These are phyloP conservation scores for Phytopythium montanum DNA, from an alignment of 352 stramenopile species.

Conservation along the genomic window DNA sequence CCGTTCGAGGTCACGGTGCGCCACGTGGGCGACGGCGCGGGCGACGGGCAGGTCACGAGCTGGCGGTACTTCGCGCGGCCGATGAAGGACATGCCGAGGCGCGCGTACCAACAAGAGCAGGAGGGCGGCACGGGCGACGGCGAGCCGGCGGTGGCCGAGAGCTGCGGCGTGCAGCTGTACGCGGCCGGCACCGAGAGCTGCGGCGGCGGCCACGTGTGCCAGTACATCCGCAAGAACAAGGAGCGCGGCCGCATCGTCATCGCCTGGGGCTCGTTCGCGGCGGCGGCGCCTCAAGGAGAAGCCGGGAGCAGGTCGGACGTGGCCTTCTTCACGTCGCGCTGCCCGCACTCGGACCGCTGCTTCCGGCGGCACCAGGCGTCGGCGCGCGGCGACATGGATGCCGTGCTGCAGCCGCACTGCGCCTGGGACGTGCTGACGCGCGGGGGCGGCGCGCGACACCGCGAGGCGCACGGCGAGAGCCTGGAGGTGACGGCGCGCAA, in stretches of 20 bases:
- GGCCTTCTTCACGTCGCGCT: conserved; percentile 1
- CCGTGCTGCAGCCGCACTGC: conserved; percentile 1
- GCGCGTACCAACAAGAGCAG: conserved; percentile 13
- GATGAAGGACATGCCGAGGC: conserved; percentile 16
- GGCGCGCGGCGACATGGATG: background rate
- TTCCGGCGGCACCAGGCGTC: background rate
- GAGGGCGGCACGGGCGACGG: conserved; percentile 10
- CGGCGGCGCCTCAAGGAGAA: background rate
- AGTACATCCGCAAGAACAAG: conserved; percentile 31
- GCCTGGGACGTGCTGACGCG: background rate
- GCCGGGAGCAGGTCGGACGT: background rate
- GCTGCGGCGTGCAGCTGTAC: conserved; percentile 27
- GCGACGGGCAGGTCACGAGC: conserved; percentile 7
- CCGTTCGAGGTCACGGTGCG: conserved; percentile 5
- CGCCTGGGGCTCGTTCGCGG: conserved; percentile 29
- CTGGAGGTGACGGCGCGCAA: conserved; percentile 9
- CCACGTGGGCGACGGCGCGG: background rate
- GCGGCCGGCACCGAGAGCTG: conserved; percentile 16
- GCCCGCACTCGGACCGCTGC: conserved; percentile 3
- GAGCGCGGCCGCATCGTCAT: conserved; percentile 36
- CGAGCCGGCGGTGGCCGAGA: conserved; percentile 34
- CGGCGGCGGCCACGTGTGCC: conserved; percentile 22
- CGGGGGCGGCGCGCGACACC: background rate
- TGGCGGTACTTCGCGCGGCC: conserved; percentile 22
- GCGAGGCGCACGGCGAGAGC: conserved; percentile 3